These are phyloP conservation scores for Actinomortierella wolfii DNA, from an alignment of 371 early-diverging fungal genomes.

Conservation along the genomic window DNA sequence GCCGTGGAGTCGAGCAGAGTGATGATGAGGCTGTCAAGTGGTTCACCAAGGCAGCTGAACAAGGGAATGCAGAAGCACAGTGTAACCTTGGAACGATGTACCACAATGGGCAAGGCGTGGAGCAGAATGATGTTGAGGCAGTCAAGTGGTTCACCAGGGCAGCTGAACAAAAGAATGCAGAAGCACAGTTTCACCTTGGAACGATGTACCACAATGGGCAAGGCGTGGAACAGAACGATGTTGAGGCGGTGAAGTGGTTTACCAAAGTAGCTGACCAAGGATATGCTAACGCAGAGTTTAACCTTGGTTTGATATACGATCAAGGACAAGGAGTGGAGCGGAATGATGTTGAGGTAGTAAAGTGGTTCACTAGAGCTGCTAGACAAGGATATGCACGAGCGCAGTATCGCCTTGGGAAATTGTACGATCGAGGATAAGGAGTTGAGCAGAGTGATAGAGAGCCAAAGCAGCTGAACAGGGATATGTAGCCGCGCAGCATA, in stretches of 20 bases:
- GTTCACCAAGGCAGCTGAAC: conserved; percentile 75
- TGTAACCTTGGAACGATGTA: conserved; percentile 78
- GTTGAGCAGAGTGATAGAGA: no score
- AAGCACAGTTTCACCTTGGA: conserved; percentile 82
- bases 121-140: conserved; percentile 66
- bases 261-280: conserved; percentile 71
- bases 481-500: no score
- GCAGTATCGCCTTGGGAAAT: no score
- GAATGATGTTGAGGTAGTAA: conserved; percentile 67
- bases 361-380: conserved; percentile 76
- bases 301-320: conserved; percentile 80
- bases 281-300: conserved; percentile 81
- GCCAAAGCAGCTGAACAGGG: no score
- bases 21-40: conserved; percentile 75
- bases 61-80: conserved; percentile 72
- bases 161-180: conserved; percentile 67
- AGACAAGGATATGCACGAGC: conserved; percentile 59
- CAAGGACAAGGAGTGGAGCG: conserved; percentile 80
- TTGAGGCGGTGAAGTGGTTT: conserved; percentile 76
- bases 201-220: conserved; percentile 86
- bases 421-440: no score
- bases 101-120: conserved; percentile 81
- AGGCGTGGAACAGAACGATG: conserved; percentile 67
- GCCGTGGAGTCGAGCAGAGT: conserved; percentile 66
- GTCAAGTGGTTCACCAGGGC: conserved; percentile 72